Percentiles rank a stretch among this genome's conserved stretches.
phyloP scores from a whole-genome alignment of 805 yeast genomes.

The Blastobotrys muscicola region DNA sequence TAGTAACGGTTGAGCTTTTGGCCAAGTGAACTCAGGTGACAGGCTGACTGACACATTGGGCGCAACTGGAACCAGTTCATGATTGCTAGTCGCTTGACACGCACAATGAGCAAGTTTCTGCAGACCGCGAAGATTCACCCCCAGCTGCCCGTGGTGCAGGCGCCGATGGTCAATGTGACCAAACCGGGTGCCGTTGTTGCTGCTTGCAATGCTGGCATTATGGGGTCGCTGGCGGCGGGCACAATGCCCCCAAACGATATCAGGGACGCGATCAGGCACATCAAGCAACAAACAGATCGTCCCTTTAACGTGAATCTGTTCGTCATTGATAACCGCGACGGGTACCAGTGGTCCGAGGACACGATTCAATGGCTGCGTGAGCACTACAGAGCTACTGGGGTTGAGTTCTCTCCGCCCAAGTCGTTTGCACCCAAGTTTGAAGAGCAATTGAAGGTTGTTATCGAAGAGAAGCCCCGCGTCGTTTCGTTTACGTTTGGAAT shows the following conservation, averaged over 20 bases:
- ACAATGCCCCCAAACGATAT: slow-evolving; percentile 16
- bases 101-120: too few species aligned
- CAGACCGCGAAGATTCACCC: too few species aligned
- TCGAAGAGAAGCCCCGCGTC: slow-evolving; percentile 32
- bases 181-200: slow-evolving; percentile 37
- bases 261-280: slow-evolving; percentile 7
- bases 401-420: neutral
- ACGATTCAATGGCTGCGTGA: slow-evolving; percentile 10
- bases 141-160: slow-evolving; percentile 32
- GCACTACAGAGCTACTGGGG: slow-evolving; percentile 2
- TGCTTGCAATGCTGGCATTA: slow-evolving; percentile 35
- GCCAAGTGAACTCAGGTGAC: too few species aligned
- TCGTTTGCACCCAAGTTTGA: slow-evolving; percentile 11
- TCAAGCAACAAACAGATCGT: slow-evolving; percentile 5
- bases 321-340: slow-evolving; percentile 5
- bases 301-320: slow-evolving; percentile 19
- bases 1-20: too few species aligned
- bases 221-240: slow-evolving; percentile 42
- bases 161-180: slow-evolving; percentile 54
- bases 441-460: slow-evolving; percentile 15
- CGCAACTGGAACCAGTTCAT: too few species aligned
- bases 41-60: too few species aligned
- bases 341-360: slow-evolving; percentile 2
- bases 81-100: too few species aligned
- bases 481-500: slow-evolving; percentile 48